Evolutionary conservation across 768 basidiomycete genomes (phyloP).

Genomic region (Russula griseocarnosa): DNA sequence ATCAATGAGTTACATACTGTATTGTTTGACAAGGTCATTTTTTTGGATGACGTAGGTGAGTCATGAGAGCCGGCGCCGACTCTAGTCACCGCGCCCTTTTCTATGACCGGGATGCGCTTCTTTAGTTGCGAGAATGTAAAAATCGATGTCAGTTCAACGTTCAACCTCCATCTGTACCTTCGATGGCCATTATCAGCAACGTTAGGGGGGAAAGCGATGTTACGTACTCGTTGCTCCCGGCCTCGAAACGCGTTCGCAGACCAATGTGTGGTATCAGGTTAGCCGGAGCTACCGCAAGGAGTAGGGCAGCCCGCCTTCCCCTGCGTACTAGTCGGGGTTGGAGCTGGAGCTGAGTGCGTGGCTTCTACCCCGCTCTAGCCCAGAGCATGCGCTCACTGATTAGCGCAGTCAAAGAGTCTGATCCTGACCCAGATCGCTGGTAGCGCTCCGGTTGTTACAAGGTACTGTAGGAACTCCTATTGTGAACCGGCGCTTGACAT

Average conservation of each 20-base stretch:
- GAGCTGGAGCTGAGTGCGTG: neutral
- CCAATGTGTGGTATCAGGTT: neutral
- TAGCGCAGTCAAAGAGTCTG: neutral
- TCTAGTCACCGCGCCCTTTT: neutral
- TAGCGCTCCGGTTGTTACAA: neutral
- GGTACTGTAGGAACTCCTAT: neutral
- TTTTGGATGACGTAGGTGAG: neutral
- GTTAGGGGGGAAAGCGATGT: neutral
- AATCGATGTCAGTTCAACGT: constrained; percentile 54
- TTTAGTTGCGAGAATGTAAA: neutral
- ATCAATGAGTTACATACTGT: neutral
- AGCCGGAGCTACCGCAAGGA: neutral
- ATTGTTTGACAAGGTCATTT: neutral
- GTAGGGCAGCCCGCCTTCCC: neutral
- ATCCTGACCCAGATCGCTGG: neutral
- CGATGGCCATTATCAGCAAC: constrained; percentile 5
- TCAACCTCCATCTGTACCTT: constrained; percentile 53
- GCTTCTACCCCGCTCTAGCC: neutral
- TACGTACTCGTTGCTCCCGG: neutral
- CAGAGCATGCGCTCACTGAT: neutral
- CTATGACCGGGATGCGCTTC: neutral
- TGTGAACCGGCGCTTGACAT: neutral
- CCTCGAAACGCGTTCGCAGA: neutral
- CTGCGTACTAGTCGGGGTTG: neutral
- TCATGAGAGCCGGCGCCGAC: neutral